Percentiles rank a stretch among this genome's conserved stretches.
These are phyloP conservation scores for Leccinellum albellum DNA, from an alignment of 768 basidiomycete genomes.

Conservation along the genomic window DNA sequence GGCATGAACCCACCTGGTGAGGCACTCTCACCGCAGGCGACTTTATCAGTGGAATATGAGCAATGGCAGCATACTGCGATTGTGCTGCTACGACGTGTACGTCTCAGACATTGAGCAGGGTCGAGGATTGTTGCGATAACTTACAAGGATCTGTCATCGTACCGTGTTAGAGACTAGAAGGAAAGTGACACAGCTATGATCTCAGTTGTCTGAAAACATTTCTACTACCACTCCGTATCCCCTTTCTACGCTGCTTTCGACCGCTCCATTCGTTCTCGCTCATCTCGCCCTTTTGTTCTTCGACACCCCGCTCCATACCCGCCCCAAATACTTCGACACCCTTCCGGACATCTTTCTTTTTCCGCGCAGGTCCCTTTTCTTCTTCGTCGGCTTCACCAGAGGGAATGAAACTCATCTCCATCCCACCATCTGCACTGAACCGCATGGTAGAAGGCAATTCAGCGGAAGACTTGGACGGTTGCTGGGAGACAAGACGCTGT, in stretches of 20 bases:
- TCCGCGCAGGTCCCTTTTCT: slow-evolving; percentile 18
- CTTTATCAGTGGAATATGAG: slow-evolving; percentile 82
- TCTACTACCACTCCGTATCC: slow-evolving; percentile 84
- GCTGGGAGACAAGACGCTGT: slow-evolving; percentile 48
- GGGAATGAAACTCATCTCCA: slow-evolving; percentile 86
- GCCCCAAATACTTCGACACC: slow-evolving; percentile 80
- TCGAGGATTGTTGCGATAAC: slow-evolving; percentile 1
- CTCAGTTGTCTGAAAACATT: slow-evolving; percentile 59
- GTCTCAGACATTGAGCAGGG: background rate
- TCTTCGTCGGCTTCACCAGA: slow-evolving; percentile 29
- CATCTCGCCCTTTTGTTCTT: slow-evolving; percentile 43
- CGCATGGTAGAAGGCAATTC: slow-evolving; percentile 18
- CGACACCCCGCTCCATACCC: slow-evolving; percentile 81
- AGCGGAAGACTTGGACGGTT: slow-evolving; percentile 8
- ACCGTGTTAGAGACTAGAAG: background rate
- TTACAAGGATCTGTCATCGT: slow-evolving; percentile 23
- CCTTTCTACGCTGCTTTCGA: slow-evolving; percentile 73
- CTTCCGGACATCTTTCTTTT: slow-evolving; percentile 42
- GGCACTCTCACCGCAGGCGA: slow-evolving; percentile 89
- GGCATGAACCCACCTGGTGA: slow-evolving; percentile 50
- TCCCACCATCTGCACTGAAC: slow-evolving; percentile 52
- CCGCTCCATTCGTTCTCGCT: slow-evolving; percentile 71
- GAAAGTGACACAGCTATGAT: slow-evolving; percentile 8
- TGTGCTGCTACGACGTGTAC: slow-evolving; percentile 15
- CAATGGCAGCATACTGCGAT: slow-evolving; percentile 77